Evolutionary conservation across 495 filamentous ascomycete species (phyloP).

Genomic region (Neurospora sp.): DNA sequence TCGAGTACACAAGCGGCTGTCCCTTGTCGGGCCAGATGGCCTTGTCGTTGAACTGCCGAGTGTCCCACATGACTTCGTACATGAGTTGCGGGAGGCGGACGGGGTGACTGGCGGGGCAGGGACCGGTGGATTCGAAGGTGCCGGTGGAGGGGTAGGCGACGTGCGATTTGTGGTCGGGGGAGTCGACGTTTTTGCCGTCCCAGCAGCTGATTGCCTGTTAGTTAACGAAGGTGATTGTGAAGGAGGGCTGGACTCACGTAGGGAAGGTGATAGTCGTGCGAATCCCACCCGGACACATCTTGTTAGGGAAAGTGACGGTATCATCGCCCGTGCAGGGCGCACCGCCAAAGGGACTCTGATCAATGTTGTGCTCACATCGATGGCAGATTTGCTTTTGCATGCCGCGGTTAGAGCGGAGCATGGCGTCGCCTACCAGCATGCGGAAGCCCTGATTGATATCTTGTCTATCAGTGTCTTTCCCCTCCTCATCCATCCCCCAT

Average conservation of each 20-base stretch:
- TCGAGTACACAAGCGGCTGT: conserved; percentile 37
- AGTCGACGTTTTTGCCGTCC: conserved; percentile 47
- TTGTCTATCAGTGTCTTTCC: neutral
- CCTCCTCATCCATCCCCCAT: too few species aligned
- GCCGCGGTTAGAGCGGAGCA: conserved; percentile 17
- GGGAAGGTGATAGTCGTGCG: conserved; percentile 41
- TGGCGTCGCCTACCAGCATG: conserved; percentile 33
- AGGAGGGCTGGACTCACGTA: conserved; percentile 10
- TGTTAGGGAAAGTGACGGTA: conserved; percentile 31
- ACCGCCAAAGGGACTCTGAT: conserved; percentile 40
- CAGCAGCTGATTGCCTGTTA: conserved; percentile 25
- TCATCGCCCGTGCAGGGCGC: conserved; percentile 42
- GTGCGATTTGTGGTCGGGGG: conserved; percentile 42
- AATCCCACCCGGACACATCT: conserved; percentile 36
- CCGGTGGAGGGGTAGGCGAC: conserved; percentile 34
- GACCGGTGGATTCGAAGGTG: conserved; percentile 26
- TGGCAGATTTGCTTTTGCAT: conserved; percentile 37
- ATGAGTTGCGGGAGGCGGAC: conserved; percentile 38
- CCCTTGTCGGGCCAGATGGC: conserved; percentile 33
- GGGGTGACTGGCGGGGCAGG: conserved; percentile 38
- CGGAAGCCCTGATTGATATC: conserved; percentile 25
- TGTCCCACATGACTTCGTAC: conserved; percentile 43
- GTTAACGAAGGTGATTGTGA: too few species aligned
- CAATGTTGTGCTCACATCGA: conserved; percentile 36
- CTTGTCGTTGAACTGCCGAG: conserved; percentile 32